Percentiles rank a stretch among this genome's conserved stretches.
Conservation (phyloP, 768 basidiomycete genomes). For the Gloeopeniophorella convolvens region DNA sequence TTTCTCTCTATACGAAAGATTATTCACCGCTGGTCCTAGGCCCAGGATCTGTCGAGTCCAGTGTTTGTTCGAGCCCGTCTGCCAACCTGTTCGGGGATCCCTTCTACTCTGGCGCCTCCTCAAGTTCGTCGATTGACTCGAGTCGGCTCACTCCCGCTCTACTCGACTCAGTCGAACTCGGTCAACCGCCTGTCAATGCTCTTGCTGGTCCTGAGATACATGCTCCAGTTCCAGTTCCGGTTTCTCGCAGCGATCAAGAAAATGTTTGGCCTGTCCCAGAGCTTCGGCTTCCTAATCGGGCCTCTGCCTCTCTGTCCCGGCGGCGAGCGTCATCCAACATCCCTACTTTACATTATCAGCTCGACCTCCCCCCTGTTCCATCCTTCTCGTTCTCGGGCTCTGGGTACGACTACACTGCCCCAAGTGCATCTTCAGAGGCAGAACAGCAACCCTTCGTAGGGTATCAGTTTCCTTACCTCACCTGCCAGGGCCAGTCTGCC, state of each 20-base stretch:
- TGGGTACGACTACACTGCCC: slow-evolving; percentile 10
- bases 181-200: too few species aligned
- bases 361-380: slow-evolving; percentile 21
- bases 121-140: slow-evolving; percentile 8
- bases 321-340: slow-evolving; percentile 29
- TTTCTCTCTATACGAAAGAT: neutral
- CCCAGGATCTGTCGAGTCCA: slow-evolving; percentile 3
- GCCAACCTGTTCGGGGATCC: neutral
- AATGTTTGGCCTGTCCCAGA: slow-evolving; percentile 3
- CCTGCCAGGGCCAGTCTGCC: neutral
- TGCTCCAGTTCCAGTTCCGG: neutral
- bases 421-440: slow-evolving; percentile 1
- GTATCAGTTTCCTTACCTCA: slow-evolving; percentile 5
- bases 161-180: slow-evolving; percentile 13
- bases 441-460: slow-evolving; percentile 4
- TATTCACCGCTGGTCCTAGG: neutral
- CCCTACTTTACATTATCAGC: slow-evolving; percentile 23
- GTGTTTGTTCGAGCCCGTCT: slow-evolving; percentile 14
- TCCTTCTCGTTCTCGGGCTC: slow-evolving; percentile 16
- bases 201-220: too few species aligned
- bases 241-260: slow-evolving; percentile 5
- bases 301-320: slow-evolving; percentile 27
- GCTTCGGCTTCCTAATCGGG: neutral
- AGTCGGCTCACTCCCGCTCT: neutral
- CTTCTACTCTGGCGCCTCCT: neutral